Base-by-base conservation (phyloP, 1,284 basidiomycete genomes). In the Peniophora sp. region DNA sequence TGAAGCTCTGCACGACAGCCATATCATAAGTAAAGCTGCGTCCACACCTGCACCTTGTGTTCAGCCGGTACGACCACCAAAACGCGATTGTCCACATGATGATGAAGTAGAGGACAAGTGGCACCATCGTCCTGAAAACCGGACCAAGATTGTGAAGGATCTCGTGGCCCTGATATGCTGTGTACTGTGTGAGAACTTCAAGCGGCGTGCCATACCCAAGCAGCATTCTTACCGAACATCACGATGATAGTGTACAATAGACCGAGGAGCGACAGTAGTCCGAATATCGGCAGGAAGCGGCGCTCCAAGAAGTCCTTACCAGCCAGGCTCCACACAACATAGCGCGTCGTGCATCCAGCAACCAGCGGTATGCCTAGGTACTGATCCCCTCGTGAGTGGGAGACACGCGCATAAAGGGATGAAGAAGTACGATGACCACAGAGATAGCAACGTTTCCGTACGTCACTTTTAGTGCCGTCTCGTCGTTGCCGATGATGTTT, bases 101-200 rank as follows among this genome's bases (percentile, higher is more conserved):
- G 22, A 77, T 57, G 62, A 92, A 93, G 68, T 93, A 93, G 34
- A 87, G 65, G 27, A 88, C 69, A 66, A 92, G 77, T 0, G 91
- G 91, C 1, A 92, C 89, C 55, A 88, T 81, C 1, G 87, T 80
- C 11, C 88, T 77, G 66, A 91, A 89, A 1, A 89, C 85, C 3
- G 77, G 75, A 1, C 86, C 81, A 47, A 91, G 71, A 62, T 88
- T 83, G 56, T 76, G 72, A 1, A 85, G 61, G 55, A 88, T 84
- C 47, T 76, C 73, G 47, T 76, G 63, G 2, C 70, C 71, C 61
- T 84, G 87, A 61, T 82, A 83, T 3, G 86, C 43, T 45, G 5
- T 32, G 12, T 32, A 32, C 12, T 6, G n/a, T 20, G 23, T 24
- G 43, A 15, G 43, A 10, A 18, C 9, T 9, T 45, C 12, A 23